A percentile compares a stretch with the other conserved stretches of the same genome.
Evolutionary conservation across 306 rosid species (phyloP).

Genomic region (Cicer yamashitae): DNA sequence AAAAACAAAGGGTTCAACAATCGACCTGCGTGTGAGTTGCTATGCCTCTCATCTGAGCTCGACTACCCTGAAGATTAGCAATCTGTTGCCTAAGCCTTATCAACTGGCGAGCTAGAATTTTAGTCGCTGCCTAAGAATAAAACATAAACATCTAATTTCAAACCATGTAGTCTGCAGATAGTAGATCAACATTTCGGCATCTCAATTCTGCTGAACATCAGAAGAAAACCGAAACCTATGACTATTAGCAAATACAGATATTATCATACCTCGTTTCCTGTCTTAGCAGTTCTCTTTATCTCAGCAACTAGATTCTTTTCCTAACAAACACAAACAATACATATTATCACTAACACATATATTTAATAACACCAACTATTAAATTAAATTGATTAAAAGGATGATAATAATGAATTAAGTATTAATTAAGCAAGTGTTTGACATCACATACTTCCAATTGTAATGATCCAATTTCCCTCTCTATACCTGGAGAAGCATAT

Average conservation of each 20-base stretch:
- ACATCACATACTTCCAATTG: constrained; percentile 84
- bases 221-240: constrained; percentile 15
- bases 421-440: constrained; percentile 33
- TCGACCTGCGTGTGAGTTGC: constrained; percentile 96
- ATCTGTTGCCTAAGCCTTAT: constrained; percentile 96
- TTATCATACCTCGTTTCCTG: constrained; percentile 84
- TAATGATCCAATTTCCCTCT: constrained; percentile 91
- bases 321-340: constrained; percentile 51
- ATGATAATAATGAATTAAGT: neutral
- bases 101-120: constrained; percentile 89
- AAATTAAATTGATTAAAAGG: neutral
- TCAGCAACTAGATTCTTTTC: constrained; percentile 92
- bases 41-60: constrained; percentile 99
- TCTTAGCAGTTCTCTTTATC: constrained; percentile 97
- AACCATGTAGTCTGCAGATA: neutral
- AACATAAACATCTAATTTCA: constrained; percentile 36
- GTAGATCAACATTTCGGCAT: neutral
- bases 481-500: constrained; percentile 65
- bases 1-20: constrained; percentile 36
- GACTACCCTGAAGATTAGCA: constrained; percentile 94
- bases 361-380: constrained; percentile 22
- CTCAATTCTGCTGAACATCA: constrained; percentile 4
- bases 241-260: constrained; percentile 6
- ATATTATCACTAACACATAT: constrained; percentile 24
- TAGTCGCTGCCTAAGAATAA: constrained; percentile 80